Evolutionary conservation across 106 monocot species (phyloP).

Genomic region (Iris macrosiphon): DNA sequence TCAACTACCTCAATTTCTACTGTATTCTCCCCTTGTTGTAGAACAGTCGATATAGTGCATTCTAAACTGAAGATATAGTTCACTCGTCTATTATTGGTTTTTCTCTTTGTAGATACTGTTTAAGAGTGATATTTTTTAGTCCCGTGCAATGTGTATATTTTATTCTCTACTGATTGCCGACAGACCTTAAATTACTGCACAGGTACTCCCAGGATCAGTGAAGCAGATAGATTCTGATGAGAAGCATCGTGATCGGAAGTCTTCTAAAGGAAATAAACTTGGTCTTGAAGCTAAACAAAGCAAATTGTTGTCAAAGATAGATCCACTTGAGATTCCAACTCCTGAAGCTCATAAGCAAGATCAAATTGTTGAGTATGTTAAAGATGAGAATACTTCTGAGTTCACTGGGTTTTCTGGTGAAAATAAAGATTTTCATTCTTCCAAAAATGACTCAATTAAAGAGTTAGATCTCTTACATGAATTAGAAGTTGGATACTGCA

Average conservation of each 20-base stretch:
- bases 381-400: neutral
- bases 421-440: slow-evolving; percentile 2
- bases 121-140: too few relatives aligned
- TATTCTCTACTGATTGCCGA: neutral
- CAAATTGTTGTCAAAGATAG: neutral
- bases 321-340: slow-evolving; percentile 3
- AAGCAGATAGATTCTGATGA: slow-evolving; percentile 10
- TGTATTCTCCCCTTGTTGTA: too few relatives aligned
- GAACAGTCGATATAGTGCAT: too few relatives aligned
- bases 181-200: neutral
- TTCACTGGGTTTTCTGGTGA: slow-evolving; percentile 4
- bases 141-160: too few relatives aligned
- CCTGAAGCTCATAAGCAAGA: slow-evolving; percentile 17
- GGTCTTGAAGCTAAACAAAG: slow-evolving; percentile 16
- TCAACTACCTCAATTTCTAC: too few relatives aligned
- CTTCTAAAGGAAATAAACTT: neutral
- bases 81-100: too few relatives aligned
- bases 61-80: too few relatives aligned
- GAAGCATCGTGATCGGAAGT: neutral
- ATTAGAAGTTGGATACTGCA: slow-evolving; percentile 9
- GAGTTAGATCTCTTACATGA: neutral
- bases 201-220: slow-evolving; percentile 22
- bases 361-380: neutral
- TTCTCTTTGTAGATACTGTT: too few relatives aligned
- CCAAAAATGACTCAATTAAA: slow-evolving; percentile 3